Base-by-base conservation (phyloP, 2,329 filamentous ascomycete species). In the Amauroascus verrucosus region DNA sequence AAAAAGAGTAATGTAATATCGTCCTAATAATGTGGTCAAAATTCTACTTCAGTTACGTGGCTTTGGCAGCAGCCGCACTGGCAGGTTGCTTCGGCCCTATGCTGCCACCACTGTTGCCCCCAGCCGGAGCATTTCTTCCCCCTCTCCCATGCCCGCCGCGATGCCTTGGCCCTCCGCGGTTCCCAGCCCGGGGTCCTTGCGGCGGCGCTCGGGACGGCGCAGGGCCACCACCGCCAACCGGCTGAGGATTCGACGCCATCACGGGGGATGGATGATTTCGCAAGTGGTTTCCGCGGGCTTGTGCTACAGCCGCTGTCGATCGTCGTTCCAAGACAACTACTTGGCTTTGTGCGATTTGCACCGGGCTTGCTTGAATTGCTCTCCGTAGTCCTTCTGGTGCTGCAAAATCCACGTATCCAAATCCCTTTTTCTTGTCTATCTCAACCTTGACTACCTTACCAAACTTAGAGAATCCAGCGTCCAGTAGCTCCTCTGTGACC, bases 371-470 rank as follows among this genome's bases (percentile, higher is more conserved):
- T 14, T 82, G 78, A 64, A 95, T 82, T 4, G 91, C 91, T 63
- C 86, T 88, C 61, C 80, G 80, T 24, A 97, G 75, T 8, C 79
- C 77, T 7, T 83, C 81, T 0, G 84, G 77, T 20, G 88, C 83
- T 8, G 80, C 78, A 71, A 96, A 97, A 58, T 95, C 87, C 37
- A 95, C 84, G 65, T 96, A 95, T 1, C 89, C 91, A 63, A 95
- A 95, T 0, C 89, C 89, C 68, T 96, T 96, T 63, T 90, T 86
- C 68, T 89, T 90, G 66, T 97, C 91, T 51, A 97, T 91, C 62
- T 96, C 91, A 16, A 95, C 87, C 59, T 82, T 85, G 0, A 80
- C 80, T 44, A 96, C 80, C 1, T 79, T 68, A 1, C 91, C 91
- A 61, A 88, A 95, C 0, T 72, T 69, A 43, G 83, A 77, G 65